Evolutionary conservation across 106 monocot genomes (phyloP).

Genomic region (Dendrobium nobile): DNA sequence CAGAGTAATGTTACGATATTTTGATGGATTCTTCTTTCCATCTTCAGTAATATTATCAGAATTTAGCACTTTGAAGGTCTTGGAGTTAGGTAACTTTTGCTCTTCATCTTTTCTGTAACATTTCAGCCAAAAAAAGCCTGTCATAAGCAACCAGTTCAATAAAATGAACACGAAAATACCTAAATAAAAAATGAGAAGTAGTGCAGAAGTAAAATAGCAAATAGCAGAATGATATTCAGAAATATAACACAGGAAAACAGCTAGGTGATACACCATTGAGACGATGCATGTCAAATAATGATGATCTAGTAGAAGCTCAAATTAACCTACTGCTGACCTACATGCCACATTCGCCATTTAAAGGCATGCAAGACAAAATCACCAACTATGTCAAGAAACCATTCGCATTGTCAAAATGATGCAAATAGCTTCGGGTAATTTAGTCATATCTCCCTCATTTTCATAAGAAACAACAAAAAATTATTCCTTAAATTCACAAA

Average conservation of each 20-base stretch:
- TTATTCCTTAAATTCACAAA: no score
- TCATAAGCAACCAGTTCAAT: not conserved
- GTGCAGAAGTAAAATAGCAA: not conserved
- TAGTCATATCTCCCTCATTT: no score
- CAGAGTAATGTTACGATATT: slow-evolving; percentile 65
- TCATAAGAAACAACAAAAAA: no score
- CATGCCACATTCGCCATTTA: no score
- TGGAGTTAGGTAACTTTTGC: slow-evolving; percentile 37
- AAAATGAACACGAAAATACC: not conserved
- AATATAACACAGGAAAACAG: not conserved
- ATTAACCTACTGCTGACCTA: not conserved
- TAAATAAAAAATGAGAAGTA: not conserved
- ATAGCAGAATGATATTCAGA: not conserved
- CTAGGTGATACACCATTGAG: not conserved
- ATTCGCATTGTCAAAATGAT: no score
- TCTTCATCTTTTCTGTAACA: slow-evolving; percentile 47
- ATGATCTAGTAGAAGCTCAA: not conserved
- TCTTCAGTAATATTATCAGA: slow-evolving; percentile 49
- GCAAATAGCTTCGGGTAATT: no score
- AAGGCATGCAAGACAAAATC: no score
- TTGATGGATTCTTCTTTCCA: slow-evolving; percentile 56
- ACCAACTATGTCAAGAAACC: no score
- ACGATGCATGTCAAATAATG: not conserved
- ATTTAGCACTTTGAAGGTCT: slow-evolving; percentile 79
- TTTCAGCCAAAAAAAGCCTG: not conserved